Percentiles rank a stretch among this genome's conserved stretches.
These are phyloP conservation scores for Raphanus hybrid DNA, from an alignment of 441 rosid genomes.

Conservation along the genomic window DNA sequence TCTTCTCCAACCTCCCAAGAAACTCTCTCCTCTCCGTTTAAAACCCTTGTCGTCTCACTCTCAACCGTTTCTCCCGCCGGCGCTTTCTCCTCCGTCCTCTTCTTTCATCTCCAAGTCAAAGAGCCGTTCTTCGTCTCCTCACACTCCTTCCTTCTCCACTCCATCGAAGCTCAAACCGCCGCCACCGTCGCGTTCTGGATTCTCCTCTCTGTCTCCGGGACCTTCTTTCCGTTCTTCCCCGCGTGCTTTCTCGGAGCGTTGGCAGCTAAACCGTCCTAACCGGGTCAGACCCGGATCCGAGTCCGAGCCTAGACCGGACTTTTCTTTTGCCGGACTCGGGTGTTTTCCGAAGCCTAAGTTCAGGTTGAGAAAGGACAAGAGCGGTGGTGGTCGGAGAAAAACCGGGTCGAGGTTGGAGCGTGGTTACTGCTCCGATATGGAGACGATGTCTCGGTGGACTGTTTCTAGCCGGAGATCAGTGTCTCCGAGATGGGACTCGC, in stretches of 20 bases:
- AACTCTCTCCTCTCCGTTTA: conserved; percentile 45
- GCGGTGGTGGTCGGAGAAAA: conserved; percentile 31
- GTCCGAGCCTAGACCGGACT: conserved; percentile 22
- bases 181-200: conserved; percentile 44
- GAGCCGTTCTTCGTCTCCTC: conserved; percentile 38
- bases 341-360: conserved; percentile 68
- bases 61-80: conserved; percentile 35
- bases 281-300: conserved; percentile 48
- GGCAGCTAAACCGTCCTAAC: conserved; percentile 52
- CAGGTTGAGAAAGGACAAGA: conserved; percentile 45
- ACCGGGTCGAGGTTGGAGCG: conserved; percentile 40
- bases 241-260: conserved; percentile 61
- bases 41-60: conserved; percentile 39
- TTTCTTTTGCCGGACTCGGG: conserved; percentile 44
- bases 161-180: conserved; percentile 67
- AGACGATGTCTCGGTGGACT: conserved; percentile 58
- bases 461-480: conserved; percentile 63
- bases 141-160: conserved; percentile 41
- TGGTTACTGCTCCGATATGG: conserved; percentile 52
- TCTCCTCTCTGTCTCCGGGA: conserved; percentile 42
- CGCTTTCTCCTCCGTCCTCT: conserved; percentile 44
- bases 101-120: conserved; percentile 38
- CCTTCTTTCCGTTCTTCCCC: conserved; percentile 73
- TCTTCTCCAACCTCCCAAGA: conserved; percentile 32
- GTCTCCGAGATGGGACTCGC: conserved; percentile 60